Evolutionary conservation across 306 rosid genomes (phyloP).

Genomic region (Begonia fuchsioides): DNA sequence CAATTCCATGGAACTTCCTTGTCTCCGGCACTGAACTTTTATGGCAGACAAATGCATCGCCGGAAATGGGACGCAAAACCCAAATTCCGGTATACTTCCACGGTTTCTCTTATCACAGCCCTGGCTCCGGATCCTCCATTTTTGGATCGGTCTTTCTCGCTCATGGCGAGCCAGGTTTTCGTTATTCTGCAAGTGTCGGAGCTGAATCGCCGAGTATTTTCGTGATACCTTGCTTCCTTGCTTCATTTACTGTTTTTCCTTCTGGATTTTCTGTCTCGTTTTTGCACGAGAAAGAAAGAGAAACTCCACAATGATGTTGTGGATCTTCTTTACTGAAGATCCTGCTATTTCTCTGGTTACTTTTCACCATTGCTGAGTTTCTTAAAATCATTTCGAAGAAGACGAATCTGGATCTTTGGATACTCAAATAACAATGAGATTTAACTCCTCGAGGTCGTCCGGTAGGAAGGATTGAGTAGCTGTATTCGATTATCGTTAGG

Average conservation of each 20-base stretch:
- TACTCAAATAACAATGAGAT: conserved; percentile 27
- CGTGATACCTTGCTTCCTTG: background rate
- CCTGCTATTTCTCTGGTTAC: background rate
- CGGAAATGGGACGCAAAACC: too few species aligned
- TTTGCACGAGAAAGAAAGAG: too few species aligned
- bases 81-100: too few species aligned
- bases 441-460: conserved; percentile 49
- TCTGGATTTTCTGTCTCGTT: background rate
- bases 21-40: too few species aligned
- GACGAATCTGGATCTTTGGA: conserved; percentile 25
- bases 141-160: conserved; percentile 5
- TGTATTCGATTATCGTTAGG: conserved; percentile 46
- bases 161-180: conserved; percentile 20
- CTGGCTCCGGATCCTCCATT: conserved; percentile 18
- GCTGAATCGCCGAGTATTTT: conserved; percentile 54
- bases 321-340: conserved; percentile 19
- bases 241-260: background rate
- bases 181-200: conserved; percentile 28
- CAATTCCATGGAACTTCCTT: background rate
- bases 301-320: conserved; percentile 16
- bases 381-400: conserved; percentile 21
- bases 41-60: too few species aligned
- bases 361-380: background rate
- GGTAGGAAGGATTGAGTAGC: conserved; percentile 52
- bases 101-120: conserved; percentile 18